phyloP scores from a whole-genome alignment of 148 eudicot genomes.

The Talinum fruticosum region DNA sequence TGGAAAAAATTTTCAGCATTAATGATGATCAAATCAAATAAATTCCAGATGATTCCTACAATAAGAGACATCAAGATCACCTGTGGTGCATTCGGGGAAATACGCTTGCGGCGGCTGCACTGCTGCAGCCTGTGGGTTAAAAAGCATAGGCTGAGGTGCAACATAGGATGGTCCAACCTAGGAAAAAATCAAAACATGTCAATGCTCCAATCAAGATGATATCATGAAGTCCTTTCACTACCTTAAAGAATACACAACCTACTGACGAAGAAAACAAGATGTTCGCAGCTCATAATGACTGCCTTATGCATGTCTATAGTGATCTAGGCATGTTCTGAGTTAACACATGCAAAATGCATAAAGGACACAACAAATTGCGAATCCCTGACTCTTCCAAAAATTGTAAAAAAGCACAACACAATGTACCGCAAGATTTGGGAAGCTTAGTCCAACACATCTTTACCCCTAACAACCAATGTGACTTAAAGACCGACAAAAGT shows the following conservation, averaged over 20 bases:
- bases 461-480: neutral
- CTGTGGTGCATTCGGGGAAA: slow-evolving; percentile 86
- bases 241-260: neutral
- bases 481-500: neutral
- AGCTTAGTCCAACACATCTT: neutral
- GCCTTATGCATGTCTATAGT: neutral
- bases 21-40: neutral
- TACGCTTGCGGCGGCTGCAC: slow-evolving; percentile 73
- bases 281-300: neutral
- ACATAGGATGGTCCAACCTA: slow-evolving; percentile 77
- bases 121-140: slow-evolving; percentile 65
- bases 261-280: neutral
- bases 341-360: neutral
- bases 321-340: neutral
- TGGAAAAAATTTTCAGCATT: slow-evolving; percentile 8
- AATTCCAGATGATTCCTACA: neutral
- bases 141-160: slow-evolving; percentile 71
- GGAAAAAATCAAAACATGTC: neutral
- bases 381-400: neutral
- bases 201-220: slow-evolving; percentile 5
- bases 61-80: slow-evolving; percentile 26
- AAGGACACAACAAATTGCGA: neutral
- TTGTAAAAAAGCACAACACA: neutral
- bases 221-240: neutral
- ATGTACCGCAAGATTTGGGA: neutral